A percentile compares a stretch with the other conserved stretches of the same genome.
phyloP scores from a whole-genome alignment of 352 stramenopile genomes.

The Globisporangium echinulatum region DNA sequence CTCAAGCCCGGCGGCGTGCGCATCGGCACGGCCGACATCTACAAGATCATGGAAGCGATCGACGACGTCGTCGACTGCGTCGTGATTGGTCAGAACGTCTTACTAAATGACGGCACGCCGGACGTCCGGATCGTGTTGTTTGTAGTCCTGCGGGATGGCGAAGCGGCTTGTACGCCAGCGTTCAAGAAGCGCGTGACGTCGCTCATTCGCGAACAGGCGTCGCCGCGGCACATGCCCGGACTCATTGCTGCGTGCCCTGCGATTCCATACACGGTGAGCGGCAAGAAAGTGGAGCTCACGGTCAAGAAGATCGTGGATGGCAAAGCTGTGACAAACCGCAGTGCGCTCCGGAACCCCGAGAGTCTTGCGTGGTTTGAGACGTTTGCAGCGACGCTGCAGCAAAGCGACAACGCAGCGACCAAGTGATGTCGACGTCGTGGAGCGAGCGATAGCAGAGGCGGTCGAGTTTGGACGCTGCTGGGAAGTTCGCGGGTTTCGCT shows the following conservation, averaged over 20 bases:
- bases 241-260: conserved; percentile 56
- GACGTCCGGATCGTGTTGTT: conserved; percentile 77
- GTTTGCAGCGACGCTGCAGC: conserved; percentile 26
- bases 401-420: neutral
- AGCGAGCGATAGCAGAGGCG: neutral
- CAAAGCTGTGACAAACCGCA: conserved; percentile 48
- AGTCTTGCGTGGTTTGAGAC: conserved; percentile 50
- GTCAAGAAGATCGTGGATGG: conserved; percentile 77
- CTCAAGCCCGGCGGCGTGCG: conserved; percentile 72
- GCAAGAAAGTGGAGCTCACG: conserved; percentile 78
- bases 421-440: neutral
- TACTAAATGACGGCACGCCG: conserved; percentile 51
- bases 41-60: conserved; percentile 72
- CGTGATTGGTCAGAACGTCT: conserved; percentile 62
- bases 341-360: conserved; percentile 61
- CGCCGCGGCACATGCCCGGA: conserved; percentile 58
- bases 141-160: conserved; percentile 40
- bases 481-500: no score
- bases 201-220: conserved; percentile 52
- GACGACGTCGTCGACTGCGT: conserved; percentile 56
- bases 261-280: conserved; percentile 73
- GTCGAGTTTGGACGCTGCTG: no score
- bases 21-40: conserved; percentile 76
- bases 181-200: conserved; percentile 52
- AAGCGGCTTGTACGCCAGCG: conserved; percentile 23